Conservation (phyloP, 202 grass and related monocot genomes). For the Setaria viridis region DNA sequence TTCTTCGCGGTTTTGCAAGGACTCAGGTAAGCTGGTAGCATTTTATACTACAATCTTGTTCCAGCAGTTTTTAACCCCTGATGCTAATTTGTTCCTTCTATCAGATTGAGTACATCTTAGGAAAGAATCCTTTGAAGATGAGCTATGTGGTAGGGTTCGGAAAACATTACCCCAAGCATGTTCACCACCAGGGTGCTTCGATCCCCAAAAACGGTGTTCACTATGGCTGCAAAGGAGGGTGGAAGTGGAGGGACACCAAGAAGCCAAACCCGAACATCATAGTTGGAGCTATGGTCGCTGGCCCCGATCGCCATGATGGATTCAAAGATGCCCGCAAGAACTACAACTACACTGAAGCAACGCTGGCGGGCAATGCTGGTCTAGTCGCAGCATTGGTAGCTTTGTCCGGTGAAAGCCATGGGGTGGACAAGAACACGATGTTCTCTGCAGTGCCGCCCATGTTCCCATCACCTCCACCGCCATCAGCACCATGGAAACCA, state of each 20-base stretch:
- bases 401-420: conserved; percentile 71
- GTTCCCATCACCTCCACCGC: conserved; percentile 88
- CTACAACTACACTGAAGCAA: conserved; percentile 93
- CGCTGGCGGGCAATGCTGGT: conserved; percentile 88
- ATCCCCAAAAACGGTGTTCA: conserved; percentile 84
- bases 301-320: conserved; percentile 80
- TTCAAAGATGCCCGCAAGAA: conserved; percentile 84
- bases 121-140: conserved; percentile 95
- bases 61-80: neutral
- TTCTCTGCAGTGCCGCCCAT: conserved; percentile 92
- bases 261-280: conserved; percentile 85
- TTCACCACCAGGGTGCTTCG: conserved; percentile 89
- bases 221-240: conserved; percentile 90
- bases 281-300: conserved; percentile 85
- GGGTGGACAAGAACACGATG: conserved; percentile 93
- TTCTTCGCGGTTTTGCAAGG: conserved; percentile 86
- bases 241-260: conserved; percentile 92
- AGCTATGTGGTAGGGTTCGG: conserved; percentile 89
- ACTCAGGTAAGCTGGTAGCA: conserved; percentile 60
- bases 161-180: conserved; percentile 78
- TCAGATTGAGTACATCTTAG: conserved; percentile 88
- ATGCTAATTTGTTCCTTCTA: conserved; percentile 21
- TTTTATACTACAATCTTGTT: conserved; percentile 15
- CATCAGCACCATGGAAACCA: conserved; percentile 92
- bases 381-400: conserved; percentile 83